phyloP scores from a whole-genome alignment of 1,284 basidiomycete genomes.

The Fistulina hepatica region DNA sequence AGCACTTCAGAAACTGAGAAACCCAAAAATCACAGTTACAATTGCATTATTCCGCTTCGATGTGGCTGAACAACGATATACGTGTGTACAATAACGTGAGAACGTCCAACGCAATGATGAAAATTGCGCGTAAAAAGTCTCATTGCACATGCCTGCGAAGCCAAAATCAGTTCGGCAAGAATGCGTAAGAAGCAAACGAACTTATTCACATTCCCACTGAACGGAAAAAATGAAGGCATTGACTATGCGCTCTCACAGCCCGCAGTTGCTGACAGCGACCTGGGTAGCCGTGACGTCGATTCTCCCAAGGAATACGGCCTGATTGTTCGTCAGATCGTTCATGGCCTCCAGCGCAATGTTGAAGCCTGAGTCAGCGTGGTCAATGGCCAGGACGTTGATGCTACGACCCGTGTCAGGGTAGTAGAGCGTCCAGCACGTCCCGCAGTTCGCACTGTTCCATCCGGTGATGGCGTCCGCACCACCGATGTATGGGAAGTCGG shows the following conservation, averaged over 20 bases:
- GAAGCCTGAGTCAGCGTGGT: constrained; percentile 28
- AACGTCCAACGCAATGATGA: too few species aligned
- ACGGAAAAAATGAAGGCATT: background rate
- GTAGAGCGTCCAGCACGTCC: constrained; percentile 38
- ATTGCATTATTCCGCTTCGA: too few species aligned
- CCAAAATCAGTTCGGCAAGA: too few species aligned
- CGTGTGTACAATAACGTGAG: too few species aligned
- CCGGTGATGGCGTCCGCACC: constrained; percentile 30
- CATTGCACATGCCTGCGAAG: background rate
- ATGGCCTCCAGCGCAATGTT: constrained; percentile 33
- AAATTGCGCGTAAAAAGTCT: background rate
- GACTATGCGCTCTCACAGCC: constrained; percentile 21
- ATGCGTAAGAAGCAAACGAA: too few species aligned
- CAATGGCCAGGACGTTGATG: constrained; percentile 31
- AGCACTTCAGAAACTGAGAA: too few species aligned
- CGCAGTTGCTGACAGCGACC: constrained; percentile 28
- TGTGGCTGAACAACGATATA: too few species aligned
- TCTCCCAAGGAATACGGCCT: constrained; percentile 28
- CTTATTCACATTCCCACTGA: too few species aligned
- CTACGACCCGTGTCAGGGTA: constrained; percentile 21
- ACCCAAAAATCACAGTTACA: too few species aligned
- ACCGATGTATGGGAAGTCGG: constrained; percentile 34
- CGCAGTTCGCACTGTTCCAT: constrained; percentile 37
- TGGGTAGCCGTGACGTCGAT: constrained; percentile 27
- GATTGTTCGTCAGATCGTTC: constrained; percentile 30